phyloP scores from a whole-genome alignment of 805 yeast species.

The Pichia kluyveri region DNA sequence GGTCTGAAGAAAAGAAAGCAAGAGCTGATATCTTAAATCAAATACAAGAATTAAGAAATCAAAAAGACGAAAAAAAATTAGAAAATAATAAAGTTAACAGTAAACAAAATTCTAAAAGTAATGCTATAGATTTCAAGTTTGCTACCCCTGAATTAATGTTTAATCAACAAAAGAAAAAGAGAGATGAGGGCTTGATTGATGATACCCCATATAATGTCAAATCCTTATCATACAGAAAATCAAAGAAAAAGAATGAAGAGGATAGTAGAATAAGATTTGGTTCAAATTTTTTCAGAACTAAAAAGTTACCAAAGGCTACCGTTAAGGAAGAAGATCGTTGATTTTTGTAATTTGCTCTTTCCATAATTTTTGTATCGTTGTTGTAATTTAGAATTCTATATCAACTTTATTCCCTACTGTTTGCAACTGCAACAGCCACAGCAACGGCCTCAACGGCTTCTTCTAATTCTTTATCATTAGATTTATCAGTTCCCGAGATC shows the following conservation, averaged over 20 bases:
- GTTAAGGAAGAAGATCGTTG: background rate
- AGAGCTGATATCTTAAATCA: conserved; percentile 12
- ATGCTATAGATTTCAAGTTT: conserved; percentile 14
- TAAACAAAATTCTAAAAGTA: background rate
- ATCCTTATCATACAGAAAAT: background rate
- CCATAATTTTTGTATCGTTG: too few species aligned
- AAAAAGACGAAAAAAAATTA: background rate
- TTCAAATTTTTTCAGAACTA: conserved; percentile 1
- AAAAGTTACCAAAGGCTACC: background rate
- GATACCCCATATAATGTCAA: background rate
- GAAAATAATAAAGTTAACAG: background rate
- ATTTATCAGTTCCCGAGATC: background rate
- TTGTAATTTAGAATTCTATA: too few species aligned
- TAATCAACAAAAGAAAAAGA: background rate
- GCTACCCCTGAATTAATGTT: conserved; percentile 14
- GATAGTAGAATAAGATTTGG: conserved; percentile 1
- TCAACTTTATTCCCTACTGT: too few species aligned
- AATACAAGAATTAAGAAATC: background rate
- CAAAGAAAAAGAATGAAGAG: background rate
- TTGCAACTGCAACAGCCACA: conserved; percentile 10
- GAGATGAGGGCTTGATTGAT: background rate
- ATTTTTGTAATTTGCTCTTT: too few species aligned
- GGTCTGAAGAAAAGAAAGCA: conserved; percentile 13
- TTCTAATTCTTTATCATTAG: conserved; percentile 7
- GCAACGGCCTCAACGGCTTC: conserved; percentile 11